Base-by-base conservation (phyloP, 768 basidiomycete genomes). In the Basidioascus undulatus region DNA sequence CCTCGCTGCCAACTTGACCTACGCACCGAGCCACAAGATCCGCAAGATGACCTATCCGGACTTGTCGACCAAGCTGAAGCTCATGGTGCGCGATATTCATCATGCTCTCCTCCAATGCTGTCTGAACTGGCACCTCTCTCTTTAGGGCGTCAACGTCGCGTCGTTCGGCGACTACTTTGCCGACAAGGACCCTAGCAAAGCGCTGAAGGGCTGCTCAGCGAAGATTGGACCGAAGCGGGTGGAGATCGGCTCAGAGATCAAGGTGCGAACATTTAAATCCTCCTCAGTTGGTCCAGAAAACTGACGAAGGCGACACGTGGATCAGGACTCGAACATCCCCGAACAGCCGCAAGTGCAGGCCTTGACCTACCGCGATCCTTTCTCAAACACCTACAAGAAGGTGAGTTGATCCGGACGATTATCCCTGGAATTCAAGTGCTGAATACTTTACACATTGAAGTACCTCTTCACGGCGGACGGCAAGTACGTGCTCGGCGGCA, bases 91-190 rank as follows among this genome's bases (percentile, higher is more conserved):
- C 35, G 67, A 70, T 41, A 73, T 65, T 25, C 42, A 58, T 55
- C 47, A 27, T 45, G 42, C 33, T 40, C 44, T 23, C 12, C 5
- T 15, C n/a, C 40, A 27, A 18, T 23, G 3, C 21, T 26, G 35
- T 19, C 33, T 32, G 15, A 16, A 26, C 23, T 28, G 25, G 26
- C 11, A 25, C 21, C 31, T 25, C 18, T 20, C 42, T 26, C 23
- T 9, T 28, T 20, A 35, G 63, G 64, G 49, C n/a, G 43, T 45
- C 34, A 44, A 49, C 32, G 65, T 76, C 8, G 74, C 74, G 15
- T 71, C 67, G 18, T 76, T 76, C 47, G 76, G 76, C 11, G 74
- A 78, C 54, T 76, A 64, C 55, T 76, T 76, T 44, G 69, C 70
- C 0, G 74, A 77, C 49, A 63, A 62, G 40, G 56, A 55, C 44